Percentiles rank a stretch among this genome's conserved stretches.
Evolutionary conservation across 2,329 filamentous ascomycete genomes (phyloP).

Genomic region (Trichoderma sp.): DNA sequence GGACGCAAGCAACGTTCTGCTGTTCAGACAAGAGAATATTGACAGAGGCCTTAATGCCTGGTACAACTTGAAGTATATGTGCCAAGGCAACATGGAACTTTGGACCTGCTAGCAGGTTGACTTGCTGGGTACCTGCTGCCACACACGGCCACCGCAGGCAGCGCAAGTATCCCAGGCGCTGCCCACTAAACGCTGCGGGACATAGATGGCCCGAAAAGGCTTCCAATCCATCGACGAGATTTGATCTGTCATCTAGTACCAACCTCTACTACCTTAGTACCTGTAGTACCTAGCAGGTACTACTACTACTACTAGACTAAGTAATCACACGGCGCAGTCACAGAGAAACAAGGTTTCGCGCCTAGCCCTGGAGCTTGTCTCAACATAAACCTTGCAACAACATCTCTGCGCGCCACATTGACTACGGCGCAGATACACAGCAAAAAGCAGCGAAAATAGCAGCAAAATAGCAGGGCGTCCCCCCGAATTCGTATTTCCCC

Average conservation of each 20-base stretch:
- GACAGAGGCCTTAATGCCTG: too few relatives aligned
- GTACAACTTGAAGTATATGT: too few relatives aligned
- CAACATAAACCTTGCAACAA: not conserved
- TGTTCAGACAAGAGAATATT: too few relatives aligned
- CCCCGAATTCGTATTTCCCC: not conserved
- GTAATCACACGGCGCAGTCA: not conserved
- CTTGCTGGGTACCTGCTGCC: constrained; percentile 1
- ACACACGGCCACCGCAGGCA: not conserved
- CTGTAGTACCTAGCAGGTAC: too few relatives aligned
- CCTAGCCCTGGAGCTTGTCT: not conserved
- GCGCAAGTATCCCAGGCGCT: not conserved
- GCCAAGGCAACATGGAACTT: not conserved
- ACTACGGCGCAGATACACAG: not conserved
- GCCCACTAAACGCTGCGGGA: not conserved
- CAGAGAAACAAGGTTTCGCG: not conserved
- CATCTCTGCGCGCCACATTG: not conserved
- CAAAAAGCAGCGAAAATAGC: not conserved
- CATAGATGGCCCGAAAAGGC: constrained; percentile 13
- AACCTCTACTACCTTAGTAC: too few relatives aligned
- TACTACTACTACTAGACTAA: too few relatives aligned
- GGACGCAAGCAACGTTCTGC: too few relatives aligned
- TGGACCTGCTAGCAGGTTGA: not conserved
- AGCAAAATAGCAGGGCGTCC: not conserved
- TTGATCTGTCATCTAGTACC: too few relatives aligned
- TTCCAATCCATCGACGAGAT: not conserved